phyloP scores from a whole-genome alignment of 1,284 basidiomycete genomes.

The Boletellus deceptivus region DNA sequence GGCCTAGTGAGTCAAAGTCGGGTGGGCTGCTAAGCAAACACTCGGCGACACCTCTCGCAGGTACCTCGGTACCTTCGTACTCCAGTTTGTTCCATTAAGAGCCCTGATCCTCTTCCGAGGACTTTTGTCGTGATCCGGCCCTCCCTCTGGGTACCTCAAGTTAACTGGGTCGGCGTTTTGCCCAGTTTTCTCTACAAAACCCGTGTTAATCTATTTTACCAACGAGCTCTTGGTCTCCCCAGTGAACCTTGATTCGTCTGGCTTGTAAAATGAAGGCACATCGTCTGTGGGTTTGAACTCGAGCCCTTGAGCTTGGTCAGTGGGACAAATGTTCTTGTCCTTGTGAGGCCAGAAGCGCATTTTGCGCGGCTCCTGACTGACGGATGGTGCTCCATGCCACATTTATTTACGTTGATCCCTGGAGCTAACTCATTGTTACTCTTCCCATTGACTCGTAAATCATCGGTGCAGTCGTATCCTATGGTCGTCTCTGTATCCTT shows the following conservation, averaged over 20 bases:
- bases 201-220: background rate
- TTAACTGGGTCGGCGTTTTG: background rate
- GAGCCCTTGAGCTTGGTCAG: slow-evolving; percentile 71
- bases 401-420: no score
- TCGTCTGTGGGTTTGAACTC: no score
- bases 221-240: slow-evolving; percentile 51
- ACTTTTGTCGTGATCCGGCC: slow-evolving; percentile 45
- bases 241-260: slow-evolving; percentile 78
- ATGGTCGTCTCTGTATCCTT: slow-evolving; percentile 76
- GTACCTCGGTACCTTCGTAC: slow-evolving; percentile 6
- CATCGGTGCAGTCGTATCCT: slow-evolving; percentile 64
- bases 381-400: slow-evolving; percentile 40
- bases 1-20: background rate
- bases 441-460: no score
- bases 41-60: slow-evolving; percentile 1
- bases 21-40: background rate
- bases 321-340: slow-evolving; percentile 70
- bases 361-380: slow-evolving; percentile 69
- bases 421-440: no score
- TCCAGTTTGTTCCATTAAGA: slow-evolving; percentile 14
- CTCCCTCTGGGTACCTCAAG: slow-evolving; percentile 35
- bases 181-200: slow-evolving; percentile 22
- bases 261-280: slow-evolving; percentile 14
- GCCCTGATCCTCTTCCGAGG: slow-evolving; percentile 33
- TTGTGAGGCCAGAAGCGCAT: slow-evolving; percentile 67